A percentile compares a stretch with the other conserved stretches of the same genome.
These are phyloP conservation scores for Juglanconis oblonga DNA, from an alignment of 2,329 filamentous ascomycete genomes.

Conservation along the genomic window DNA sequence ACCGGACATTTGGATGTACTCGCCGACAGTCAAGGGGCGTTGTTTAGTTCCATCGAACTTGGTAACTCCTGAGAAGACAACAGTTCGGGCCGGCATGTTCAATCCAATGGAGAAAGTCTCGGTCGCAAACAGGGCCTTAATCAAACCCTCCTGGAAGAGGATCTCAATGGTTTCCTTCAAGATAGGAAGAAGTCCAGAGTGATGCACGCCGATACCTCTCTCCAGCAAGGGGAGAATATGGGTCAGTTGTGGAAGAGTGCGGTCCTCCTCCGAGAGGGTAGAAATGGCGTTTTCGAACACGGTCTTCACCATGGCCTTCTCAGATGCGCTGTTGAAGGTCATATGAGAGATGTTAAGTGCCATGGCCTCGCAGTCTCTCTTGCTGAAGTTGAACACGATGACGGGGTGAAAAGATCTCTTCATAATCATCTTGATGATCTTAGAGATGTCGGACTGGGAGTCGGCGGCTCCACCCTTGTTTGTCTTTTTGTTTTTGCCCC, in stretches of 20 bases:
- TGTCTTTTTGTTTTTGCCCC: slow-evolving; percentile 85
- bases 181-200: slow-evolving; percentile 91
- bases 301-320: slow-evolving; percentile 90
- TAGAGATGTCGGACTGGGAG: slow-evolving; percentile 79
- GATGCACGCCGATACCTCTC: slow-evolving; percentile 93
- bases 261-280: slow-evolving; percentile 88
- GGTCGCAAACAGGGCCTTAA: slow-evolving; percentile 96
- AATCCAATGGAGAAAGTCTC: slow-evolving; percentile 98
- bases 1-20: slow-evolving; percentile 99
- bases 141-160: slow-evolving; percentile 93
- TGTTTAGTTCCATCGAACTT: slow-evolving; percentile 86
- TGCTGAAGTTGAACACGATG: slow-evolving; percentile 99
- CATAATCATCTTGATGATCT: slow-evolving; percentile 99
- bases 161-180: slow-evolving; percentile 99
- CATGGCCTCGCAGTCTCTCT: slow-evolving; percentile 89
- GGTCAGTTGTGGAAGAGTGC: slow-evolving; percentile 81
- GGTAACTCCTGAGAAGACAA: slow-evolving; percentile 95
- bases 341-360: slow-evolving; percentile 83
- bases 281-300: slow-evolving; percentile 94
- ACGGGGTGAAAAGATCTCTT: slow-evolving; percentile 95
- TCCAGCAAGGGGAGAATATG: slow-evolving; percentile 86
- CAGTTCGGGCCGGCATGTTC: slow-evolving; percentile 99
- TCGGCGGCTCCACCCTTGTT: slow-evolving; percentile 82
- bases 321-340: slow-evolving; percentile 93
- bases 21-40: slow-evolving; percentile 86